A percentile compares a stretch with the other conserved stretches of the same genome.
phyloP scores from a whole-genome alignment of 1,284 basidiomycete genomes.

The Caloboletus firmus region DNA sequence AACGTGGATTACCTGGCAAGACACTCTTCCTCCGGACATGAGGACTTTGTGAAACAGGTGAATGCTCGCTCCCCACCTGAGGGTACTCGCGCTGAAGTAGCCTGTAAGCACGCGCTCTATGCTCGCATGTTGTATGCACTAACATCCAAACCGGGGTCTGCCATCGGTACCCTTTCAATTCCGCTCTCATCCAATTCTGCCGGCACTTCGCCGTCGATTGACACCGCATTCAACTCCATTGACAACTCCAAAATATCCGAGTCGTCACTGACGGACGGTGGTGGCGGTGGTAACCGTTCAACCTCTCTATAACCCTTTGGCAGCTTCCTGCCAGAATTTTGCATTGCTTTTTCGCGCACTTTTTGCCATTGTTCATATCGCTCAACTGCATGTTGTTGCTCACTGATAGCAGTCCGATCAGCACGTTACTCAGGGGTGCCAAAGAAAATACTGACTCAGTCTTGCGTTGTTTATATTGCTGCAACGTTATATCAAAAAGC shows the following conservation, averaged over 20 bases:
- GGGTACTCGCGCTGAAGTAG: constrained; percentile 57
- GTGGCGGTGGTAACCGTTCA: constrained; percentile 69
- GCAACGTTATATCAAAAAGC: constrained; percentile 91
- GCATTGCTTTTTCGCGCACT: constrained; percentile 69
- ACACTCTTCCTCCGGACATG: constrained; percentile 85
- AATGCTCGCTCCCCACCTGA: constrained; percentile 55
- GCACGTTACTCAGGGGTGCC: constrained; percentile 2
- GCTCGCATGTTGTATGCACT: constrained; percentile 38
- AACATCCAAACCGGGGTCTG: constrained; percentile 85
- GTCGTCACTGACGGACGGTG: constrained; percentile 78
- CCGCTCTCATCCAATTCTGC: constrained; percentile 79
- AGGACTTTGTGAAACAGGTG: constrained; percentile 53
- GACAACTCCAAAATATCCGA: constrained; percentile 82
- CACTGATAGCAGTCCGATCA: constrained; percentile 47
- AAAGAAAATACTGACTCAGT: constrained; percentile 60
- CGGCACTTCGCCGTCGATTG: constrained; percentile 72
- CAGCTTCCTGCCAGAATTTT: constrained; percentile 68
- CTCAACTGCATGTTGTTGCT: constrained; percentile 77
- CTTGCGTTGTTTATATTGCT: constrained; percentile 89
- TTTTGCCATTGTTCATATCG: constrained; percentile 86
- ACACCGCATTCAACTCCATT: constrained; percentile 83
- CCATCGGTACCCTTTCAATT: constrained; percentile 84
- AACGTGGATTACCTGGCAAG: constrained; percentile 63
- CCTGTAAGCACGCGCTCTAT: constrained; percentile 20
- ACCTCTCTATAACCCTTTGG: constrained; percentile 65